Conservation (phyloP, 2,329 filamentous ascomycete species). For the Colletotrichum lindemuthianum region DNA sequence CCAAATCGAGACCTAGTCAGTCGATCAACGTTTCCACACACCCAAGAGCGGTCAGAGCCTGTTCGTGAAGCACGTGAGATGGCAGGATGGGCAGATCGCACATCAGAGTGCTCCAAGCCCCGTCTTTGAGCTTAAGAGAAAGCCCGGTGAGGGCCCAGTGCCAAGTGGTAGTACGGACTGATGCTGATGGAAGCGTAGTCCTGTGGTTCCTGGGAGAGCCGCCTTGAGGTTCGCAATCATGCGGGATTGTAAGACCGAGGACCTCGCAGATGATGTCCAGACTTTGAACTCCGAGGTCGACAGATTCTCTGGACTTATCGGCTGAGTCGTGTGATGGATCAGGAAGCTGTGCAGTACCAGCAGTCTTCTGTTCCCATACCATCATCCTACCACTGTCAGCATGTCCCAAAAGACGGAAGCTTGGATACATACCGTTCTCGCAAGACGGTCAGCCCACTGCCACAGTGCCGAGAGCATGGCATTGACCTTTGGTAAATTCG, state of each 20-base stretch:
- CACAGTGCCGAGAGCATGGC: conserved; percentile 12
- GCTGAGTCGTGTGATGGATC: neutral
- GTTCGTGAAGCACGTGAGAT: conserved; percentile 1
- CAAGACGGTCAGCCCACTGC: conserved; percentile 17
- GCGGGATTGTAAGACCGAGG: neutral
- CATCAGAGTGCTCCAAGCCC: conserved; percentile 5
- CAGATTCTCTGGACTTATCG: neutral
- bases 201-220: neutral
- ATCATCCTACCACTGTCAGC: neutral
- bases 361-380: neutral
- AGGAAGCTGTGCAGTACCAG: neutral
- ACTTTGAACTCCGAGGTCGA: neutral
- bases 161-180: conserved; percentile 16
- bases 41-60: conserved; percentile 6
- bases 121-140: neutral
- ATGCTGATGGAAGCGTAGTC: neutral
- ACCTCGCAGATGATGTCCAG: conserved; percentile 11
- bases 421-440: conserved; percentile 1
- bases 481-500: neutral
- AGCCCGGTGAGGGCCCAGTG: conserved; percentile 7
- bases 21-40: conserved; percentile 5
- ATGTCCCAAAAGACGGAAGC: fast-evolving
- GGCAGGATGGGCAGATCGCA: conserved; percentile 15
- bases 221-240: conserved; percentile 3
- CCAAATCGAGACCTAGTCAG: neutral